Percentiles rank a stretch among this genome's conserved stretches.
These are phyloP conservation scores for Cystobasidium slooffiae DNA, from an alignment of 1,284 basidiomycete species.

Conservation along the genomic window DNA sequence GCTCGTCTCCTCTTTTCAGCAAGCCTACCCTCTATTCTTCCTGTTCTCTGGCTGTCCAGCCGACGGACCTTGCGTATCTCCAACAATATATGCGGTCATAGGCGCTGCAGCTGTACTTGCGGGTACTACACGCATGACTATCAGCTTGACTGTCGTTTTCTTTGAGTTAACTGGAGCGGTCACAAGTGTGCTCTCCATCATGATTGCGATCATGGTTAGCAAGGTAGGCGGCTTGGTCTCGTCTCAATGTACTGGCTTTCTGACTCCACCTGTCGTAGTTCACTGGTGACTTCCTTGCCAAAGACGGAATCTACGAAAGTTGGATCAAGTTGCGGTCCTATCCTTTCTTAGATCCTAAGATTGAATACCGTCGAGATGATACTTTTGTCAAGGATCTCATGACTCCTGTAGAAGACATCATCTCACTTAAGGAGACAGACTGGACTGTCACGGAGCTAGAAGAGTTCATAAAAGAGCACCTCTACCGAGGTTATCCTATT, in stretches of 20 bases:
- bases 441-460: slow-evolving; percentile 44
- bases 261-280: slow-evolving; percentile 53
- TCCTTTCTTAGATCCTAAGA: slow-evolving; percentile 70
- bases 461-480: slow-evolving; percentile 43
- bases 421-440: slow-evolving; percentile 7
- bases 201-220: slow-evolving; percentile 89
- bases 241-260: slow-evolving; percentile 81
- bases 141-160: slow-evolving; percentile 81
- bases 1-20: slow-evolving; percentile 76
- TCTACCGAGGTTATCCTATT: slow-evolving; percentile 88
- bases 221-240: slow-evolving; percentile 59
- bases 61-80: slow-evolving; percentile 71
- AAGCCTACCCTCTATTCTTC: slow-evolving; percentile 66
- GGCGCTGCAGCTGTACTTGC: slow-evolving; percentile 79
- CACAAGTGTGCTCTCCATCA: slow-evolving; percentile 90
- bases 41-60: slow-evolving; percentile 71
- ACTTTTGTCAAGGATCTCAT: slow-evolving; percentile 68
- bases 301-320: slow-evolving; percentile 54
- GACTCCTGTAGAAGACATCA: slow-evolving; percentile 59
- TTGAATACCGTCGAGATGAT: slow-evolving; percentile 69
- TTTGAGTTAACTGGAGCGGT: slow-evolving; percentile 94
- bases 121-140: slow-evolving; percentile 77
- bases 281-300: slow-evolving; percentile 48
- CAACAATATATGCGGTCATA: slow-evolving; percentile 80
- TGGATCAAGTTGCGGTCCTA: slow-evolving; percentile 62